Percentiles rank a stretch among this genome's conserved stretches.
Conservation (phyloP, 257 asterid species). For the Solanum ossicruentum region DNA sequence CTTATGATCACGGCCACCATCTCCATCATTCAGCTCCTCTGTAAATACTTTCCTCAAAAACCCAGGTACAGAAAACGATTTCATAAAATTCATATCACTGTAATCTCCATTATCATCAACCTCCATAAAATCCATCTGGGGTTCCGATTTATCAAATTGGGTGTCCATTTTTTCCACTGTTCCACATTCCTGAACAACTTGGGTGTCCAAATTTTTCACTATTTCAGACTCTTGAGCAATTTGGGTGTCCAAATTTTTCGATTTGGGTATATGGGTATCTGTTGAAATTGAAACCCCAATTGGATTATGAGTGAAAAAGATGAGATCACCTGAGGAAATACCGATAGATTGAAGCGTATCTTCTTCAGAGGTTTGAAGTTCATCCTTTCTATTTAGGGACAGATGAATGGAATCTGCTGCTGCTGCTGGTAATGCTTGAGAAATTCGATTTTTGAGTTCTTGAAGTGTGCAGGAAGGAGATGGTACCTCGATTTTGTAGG, state of each 20-base stretch:
- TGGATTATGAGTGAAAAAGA: slow-evolving; percentile 35
- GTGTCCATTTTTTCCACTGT: neutral
- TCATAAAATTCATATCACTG: slow-evolving; percentile 13
- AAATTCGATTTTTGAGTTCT: slow-evolving; percentile 32
- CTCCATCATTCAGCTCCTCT: slow-evolving; percentile 38
- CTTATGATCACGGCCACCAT: slow-evolving; percentile 35
- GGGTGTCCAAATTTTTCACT: neutral
- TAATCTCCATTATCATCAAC: slow-evolving; percentile 16
- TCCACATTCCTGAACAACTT: neutral
- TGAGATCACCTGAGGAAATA: slow-evolving; percentile 59
- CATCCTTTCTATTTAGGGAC: slow-evolving; percentile 67
- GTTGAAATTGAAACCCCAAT: neutral
- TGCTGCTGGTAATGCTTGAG: slow-evolving; percentile 24
- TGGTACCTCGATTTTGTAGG: slow-evolving; percentile 44
- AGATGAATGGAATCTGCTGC: slow-evolving; percentile 40
- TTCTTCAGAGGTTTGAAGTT: slow-evolving; percentile 31
- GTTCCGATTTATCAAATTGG: neutral
- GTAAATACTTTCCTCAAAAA: slow-evolving; percentile 68
- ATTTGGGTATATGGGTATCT: neutral
- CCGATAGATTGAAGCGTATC: slow-evolving; percentile 53
- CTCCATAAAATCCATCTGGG: neutral
- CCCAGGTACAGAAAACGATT: slow-evolving; percentile 67
- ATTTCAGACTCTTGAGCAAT: neutral
- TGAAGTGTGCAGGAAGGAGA: slow-evolving; percentile 26
- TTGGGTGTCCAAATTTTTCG: neutral